Conservation (phyloP, 2,329 filamentous ascomycete species). For the Macroventuria anomochaeta region DNA sequence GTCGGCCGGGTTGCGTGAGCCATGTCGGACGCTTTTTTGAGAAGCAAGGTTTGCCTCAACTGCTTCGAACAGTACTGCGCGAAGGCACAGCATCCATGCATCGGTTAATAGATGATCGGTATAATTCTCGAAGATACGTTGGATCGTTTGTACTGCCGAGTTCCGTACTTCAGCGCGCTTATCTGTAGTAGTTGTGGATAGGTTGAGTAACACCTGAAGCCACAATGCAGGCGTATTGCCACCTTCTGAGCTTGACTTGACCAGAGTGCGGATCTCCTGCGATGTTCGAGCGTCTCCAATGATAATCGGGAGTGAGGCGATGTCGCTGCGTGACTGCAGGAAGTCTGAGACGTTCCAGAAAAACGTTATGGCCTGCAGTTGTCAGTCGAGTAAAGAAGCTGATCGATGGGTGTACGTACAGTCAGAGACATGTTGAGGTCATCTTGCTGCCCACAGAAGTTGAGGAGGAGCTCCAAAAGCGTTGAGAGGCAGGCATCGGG, state of each 20-base stretch:
- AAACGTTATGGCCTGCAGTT: conserved; percentile 78
- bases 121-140: conserved; percentile 91
- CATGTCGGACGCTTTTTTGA: conserved; percentile 29
- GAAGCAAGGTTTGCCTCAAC: conserved; percentile 65
- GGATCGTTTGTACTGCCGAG: conserved; percentile 86
- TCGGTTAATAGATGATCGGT: conserved; percentile 78
- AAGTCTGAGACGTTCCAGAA: conserved; percentile 97
- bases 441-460: conserved; percentile 86
- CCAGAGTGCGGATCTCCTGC: conserved; percentile 63
- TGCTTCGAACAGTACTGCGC: conserved; percentile 80
- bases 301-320: conserved; percentile 40
- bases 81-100: conserved; percentile 84
- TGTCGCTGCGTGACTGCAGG: conserved; percentile 62
- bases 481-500: conserved; percentile 73
- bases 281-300: conserved; percentile 43
- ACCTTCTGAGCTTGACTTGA: conserved; percentile 64
- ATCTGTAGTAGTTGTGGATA: conserved; percentile 75
- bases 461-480: conserved; percentile 87
- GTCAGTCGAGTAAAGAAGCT: conserved; percentile 7
- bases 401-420: conserved; percentile 55
- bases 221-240: conserved; percentile 75
- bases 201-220: conserved; percentile 75
- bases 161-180: conserved; percentile 78
- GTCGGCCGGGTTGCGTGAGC: conserved; percentile 22
- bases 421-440: conserved; percentile 96